Evolutionary conservation across 257 asterid species (phyloP).

Genomic region (Marsdenia floribunda): DNA sequence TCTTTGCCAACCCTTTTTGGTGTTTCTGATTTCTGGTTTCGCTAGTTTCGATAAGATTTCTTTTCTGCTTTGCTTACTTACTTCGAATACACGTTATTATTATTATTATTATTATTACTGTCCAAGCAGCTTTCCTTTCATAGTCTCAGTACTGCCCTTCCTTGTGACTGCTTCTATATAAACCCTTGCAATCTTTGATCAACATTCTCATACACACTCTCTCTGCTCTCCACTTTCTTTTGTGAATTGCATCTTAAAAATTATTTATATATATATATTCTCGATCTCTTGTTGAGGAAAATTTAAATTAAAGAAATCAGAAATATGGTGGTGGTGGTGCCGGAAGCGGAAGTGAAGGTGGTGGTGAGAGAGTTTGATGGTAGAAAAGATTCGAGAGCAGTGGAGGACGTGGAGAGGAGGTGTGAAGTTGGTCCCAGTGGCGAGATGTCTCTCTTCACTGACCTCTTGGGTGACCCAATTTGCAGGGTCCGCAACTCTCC

Average conservation of each 20-base stretch:
- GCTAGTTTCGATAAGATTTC: slow-evolving; percentile 25
- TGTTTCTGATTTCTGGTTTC: slow-evolving; percentile 7
- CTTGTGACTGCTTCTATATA: slow-evolving; percentile 8
- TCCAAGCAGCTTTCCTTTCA: neutral
- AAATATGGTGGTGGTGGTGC: slow-evolving; percentile 29
- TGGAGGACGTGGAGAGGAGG: slow-evolving; percentile 64
- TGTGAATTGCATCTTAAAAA: neutral
- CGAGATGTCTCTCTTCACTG: slow-evolving; percentile 68
- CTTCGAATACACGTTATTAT: slow-evolving; percentile 39
- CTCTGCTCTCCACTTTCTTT: neutral
- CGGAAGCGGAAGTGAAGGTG: slow-evolving; percentile 38
- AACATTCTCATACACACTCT: neutral
- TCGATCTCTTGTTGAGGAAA: too few species aligned
- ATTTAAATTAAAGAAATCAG: too few species aligned
- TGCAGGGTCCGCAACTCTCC: slow-evolving; percentile 93
- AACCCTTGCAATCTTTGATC: slow-evolving; percentile 10
- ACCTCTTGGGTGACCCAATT: slow-evolving; percentile 88
- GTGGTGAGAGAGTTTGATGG: slow-evolving; percentile 67
- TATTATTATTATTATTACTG: slow-evolving; percentile 8
- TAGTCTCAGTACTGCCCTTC: slow-evolving; percentile 15
- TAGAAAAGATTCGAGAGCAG: slow-evolving; percentile 45
- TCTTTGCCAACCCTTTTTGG: neutral
- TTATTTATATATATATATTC: too few species aligned
- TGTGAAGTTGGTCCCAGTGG: slow-evolving; percentile 85
- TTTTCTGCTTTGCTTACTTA: slow-evolving; percentile 19